phyloP scores from a whole-genome alignment of 352 stramenopile genomes.

The Pythium brachiatum region DNA sequence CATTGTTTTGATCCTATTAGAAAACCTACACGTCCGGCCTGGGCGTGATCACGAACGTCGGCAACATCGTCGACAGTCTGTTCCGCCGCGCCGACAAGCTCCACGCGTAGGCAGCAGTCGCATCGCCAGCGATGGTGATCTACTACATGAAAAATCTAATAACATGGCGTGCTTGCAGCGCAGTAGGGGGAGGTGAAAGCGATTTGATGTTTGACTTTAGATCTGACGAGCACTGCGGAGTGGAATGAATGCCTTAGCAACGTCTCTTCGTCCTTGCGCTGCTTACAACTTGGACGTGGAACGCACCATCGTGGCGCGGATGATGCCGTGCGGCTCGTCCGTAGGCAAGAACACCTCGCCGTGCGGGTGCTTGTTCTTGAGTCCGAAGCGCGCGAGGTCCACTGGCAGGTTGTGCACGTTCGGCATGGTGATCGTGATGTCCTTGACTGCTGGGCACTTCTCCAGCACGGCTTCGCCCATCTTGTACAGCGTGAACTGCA shows the following conservation, averaged over 20 bases:
- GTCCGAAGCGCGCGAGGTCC: slow-evolving; percentile 76
- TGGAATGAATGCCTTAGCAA: too few species aligned
- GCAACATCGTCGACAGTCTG: slow-evolving; percentile 95
- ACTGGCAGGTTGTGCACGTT: slow-evolving; percentile 91
- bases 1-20: slow-evolving; percentile 30
- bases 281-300: slow-evolving; percentile 50
- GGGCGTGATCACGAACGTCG: slow-evolving; percentile 96
- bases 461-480: slow-evolving; percentile 84
- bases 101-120: slow-evolving; percentile 40
- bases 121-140: neutral
- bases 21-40: slow-evolving; percentile 92
- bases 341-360: slow-evolving; percentile 87
- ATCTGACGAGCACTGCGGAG: too few species aligned
- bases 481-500: slow-evolving; percentile 85
- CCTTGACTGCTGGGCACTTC: slow-evolving; percentile 57
- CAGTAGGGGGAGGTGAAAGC: too few species aligned
- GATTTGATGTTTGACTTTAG: too few species aligned
- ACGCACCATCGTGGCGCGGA: slow-evolving; percentile 76
- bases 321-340: slow-evolving; percentile 87
- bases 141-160: neutral
- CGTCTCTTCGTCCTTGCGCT: too few species aligned
- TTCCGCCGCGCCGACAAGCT: slow-evolving; percentile 89
- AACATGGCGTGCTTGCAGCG: neutral
- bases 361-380: slow-evolving; percentile 86
- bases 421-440: slow-evolving; percentile 78